Evolutionary conservation across 345 rosid genomes (phyloP).

Genomic region (Syzygium aqueum): DNA sequence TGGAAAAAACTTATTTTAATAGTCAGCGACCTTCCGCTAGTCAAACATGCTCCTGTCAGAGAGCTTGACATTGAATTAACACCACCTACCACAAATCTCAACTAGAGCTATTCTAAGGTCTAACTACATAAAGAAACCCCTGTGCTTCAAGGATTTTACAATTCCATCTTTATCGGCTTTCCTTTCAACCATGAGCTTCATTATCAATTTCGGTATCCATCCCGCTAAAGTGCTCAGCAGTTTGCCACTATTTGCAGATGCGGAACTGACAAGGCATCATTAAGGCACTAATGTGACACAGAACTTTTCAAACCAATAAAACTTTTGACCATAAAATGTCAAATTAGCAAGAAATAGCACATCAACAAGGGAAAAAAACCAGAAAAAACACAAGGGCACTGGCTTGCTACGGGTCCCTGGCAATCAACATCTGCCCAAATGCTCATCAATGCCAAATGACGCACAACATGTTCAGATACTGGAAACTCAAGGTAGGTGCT

Average conservation of each 20-base stretch:
- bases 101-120: background rate
- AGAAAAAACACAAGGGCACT: background rate
- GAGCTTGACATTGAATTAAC: background rate
- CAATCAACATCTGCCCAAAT: background rate
- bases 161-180: background rate
- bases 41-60: background rate
- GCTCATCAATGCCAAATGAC: background rate
- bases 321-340: background rate
- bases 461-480: background rate
- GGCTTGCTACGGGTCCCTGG: background rate
- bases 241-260: background rate
- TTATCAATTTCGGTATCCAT: background rate
- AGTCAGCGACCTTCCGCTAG: background rate
- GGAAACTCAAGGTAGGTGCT: background rate
- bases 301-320: background rate
- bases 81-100: background rate
- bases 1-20: background rate
- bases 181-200: background rate
- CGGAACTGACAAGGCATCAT: background rate
- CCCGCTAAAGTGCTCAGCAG: background rate
- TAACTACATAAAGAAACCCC: background rate
- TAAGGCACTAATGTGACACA: background rate
- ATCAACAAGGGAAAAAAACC: background rate
- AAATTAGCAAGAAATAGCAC: background rate
- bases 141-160: background rate